Evolutionary conservation across 2,329 filamentous ascomycete genomes (phyloP), one percentile per base, ranked within the genome.

Genomic region (Fusarium duplospermum): DNA sequence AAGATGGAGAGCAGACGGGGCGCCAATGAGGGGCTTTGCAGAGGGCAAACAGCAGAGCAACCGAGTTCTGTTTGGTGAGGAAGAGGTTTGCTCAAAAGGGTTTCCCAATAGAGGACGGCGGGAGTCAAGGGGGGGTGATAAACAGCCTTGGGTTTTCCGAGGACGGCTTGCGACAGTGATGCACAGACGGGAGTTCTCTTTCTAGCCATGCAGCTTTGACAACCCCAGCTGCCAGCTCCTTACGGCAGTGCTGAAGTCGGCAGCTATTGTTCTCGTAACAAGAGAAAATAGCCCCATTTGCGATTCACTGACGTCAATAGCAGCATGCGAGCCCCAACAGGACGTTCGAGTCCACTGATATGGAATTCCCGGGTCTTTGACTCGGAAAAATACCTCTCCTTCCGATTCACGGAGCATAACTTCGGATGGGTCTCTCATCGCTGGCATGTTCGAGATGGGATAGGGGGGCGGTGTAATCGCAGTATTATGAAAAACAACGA

Each of bases 241-340:
- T 38, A 20, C 59, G 27, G 36, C 33, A 66, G 40, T 9, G 52
- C 42, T 50, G 27, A 18, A 65, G 42, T 33, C 61, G 42, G 29
- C 52, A 66, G 22, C 35, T 22, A 36, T 65, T 63, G 54, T 54
- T 54, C 60, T 47, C 27, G 18, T 61, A 45, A 58, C 57, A 69
- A 61, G 58, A 63, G 22, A 16, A 58, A 54, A n/a, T 35, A 27
- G 20, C 35, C 35, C 36, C 40, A 40, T 24, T 45, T 22, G 52
- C 50, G 64, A 73, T 69, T 72, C 67, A 75, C 33, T 24, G 47
- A 42, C 22, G 27, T 47, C 57, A 50, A 62, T 16, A 22, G 29
- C 24, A 31, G 24, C 14, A 24, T 22, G 27, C 27, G 22, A 40
- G 24, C 13, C 18, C 45, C 29, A 24, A 27, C 31, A 33, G 52